A percentile compares a stretch with the other conserved stretches of the same genome.
Evolutionary conservation across 306 rosid species (phyloP).

Genomic region (Alnus rubra): DNA sequence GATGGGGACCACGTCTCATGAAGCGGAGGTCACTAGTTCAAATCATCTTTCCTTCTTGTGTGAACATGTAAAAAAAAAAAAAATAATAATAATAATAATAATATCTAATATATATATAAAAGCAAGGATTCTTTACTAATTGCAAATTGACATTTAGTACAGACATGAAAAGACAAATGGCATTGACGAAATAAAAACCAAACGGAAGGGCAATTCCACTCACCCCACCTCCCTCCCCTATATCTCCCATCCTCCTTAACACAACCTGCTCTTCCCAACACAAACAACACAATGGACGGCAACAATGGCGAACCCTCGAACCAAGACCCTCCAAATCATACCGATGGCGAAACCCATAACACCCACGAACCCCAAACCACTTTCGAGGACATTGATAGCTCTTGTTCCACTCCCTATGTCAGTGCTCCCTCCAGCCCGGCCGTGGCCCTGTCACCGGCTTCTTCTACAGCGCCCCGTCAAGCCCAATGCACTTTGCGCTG

Average conservation of each 20-base stretch:
- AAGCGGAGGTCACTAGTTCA: no score
- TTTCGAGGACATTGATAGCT: slow-evolving; percentile 71
- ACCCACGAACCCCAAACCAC: slow-evolving; percentile 21
- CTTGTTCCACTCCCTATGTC: slow-evolving; percentile 90
- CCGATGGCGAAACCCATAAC: slow-evolving; percentile 33
- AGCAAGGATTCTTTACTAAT: not conserved
- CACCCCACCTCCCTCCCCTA: not conserved
- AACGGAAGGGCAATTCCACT: slow-evolving; percentile 9
- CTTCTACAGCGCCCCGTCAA: slow-evolving; percentile 92
- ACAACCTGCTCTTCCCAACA: not conserved
- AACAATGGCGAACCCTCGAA: slow-evolving; percentile 25
- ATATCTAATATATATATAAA: not conserved
- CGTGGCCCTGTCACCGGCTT: slow-evolving; percentile 59
- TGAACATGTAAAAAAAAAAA: no score
- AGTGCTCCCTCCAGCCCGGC: slow-evolving; percentile 94
- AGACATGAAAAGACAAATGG: slow-evolving; percentile 18
- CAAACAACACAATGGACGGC: slow-evolving; percentile 39
- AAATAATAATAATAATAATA: no score
- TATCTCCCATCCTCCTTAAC: not conserved
- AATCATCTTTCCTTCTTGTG: no score
- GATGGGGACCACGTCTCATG: no score
- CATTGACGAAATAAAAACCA: slow-evolving; percentile 21
- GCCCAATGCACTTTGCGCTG: slow-evolving; percentile 83
- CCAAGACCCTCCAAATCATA: slow-evolving; percentile 25
- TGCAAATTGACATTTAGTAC: not conserved